Conservation (phyloP, 345 rosid genomes). For the Eucalyptus brandiana region DNA sequence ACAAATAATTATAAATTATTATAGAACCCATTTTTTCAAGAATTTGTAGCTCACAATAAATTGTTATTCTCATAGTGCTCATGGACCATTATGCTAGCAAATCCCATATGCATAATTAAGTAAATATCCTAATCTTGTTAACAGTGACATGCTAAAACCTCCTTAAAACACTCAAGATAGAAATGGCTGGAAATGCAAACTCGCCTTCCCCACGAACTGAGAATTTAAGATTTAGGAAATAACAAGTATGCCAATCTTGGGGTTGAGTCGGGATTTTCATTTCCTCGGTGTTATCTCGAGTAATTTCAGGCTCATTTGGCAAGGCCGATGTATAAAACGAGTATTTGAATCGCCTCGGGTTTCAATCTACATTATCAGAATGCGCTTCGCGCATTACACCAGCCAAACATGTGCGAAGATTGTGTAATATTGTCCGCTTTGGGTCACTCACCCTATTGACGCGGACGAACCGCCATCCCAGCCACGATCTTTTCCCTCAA, state of each 20-base stretch:
- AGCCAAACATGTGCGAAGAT: neutral
- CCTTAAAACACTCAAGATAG: neutral
- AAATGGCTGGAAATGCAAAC: neutral
- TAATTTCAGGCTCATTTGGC: neutral
- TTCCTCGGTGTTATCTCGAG: neutral
- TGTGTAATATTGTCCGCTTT: too few relatives aligned
- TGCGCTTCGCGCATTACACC: neutral
- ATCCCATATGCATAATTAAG: neutral
- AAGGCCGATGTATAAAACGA: neutral
- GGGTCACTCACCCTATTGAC: too few relatives aligned
- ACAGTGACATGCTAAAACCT: neutral
- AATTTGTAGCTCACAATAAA: too few relatives aligned
- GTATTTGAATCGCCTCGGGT: neutral
- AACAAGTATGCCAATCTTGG: neutral
- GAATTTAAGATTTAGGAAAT: neutral
- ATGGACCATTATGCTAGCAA: rapidly evolving
- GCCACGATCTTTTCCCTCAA: too few relatives aligned
- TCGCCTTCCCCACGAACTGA: neutral
- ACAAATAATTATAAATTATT: too few relatives aligned
- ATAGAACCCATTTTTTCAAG: rapidly evolving
- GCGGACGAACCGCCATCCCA: too few relatives aligned
- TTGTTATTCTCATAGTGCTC: rapidly evolving
- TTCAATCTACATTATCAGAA: neutral
- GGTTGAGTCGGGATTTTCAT: neutral
- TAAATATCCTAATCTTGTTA: neutral